A percentile compares a stretch with the other conserved stretches of the same genome.
Conservation (phyloP, 1,139 yeast genomes). For the Ogataea hybrid region DNA sequence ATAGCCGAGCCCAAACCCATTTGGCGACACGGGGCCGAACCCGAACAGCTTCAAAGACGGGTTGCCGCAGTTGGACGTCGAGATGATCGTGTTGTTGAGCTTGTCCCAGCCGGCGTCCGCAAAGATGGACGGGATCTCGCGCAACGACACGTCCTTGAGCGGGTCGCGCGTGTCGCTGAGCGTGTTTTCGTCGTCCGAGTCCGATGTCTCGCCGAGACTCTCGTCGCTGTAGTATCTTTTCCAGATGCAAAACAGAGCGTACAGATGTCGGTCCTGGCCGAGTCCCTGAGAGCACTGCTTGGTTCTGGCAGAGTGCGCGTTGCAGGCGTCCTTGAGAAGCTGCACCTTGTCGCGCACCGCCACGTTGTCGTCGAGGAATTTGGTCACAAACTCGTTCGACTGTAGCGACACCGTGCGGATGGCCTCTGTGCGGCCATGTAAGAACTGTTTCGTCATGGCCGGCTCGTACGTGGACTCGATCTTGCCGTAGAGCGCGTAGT, state of each 20-base stretch:
- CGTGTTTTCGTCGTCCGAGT: conserved; percentile 35
- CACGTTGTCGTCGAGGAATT: conserved; percentile 70
- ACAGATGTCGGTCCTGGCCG: conserved; percentile 89
- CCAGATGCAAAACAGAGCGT: conserved; percentile 88
- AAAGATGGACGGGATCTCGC: conserved; percentile 59
- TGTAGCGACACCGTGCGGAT: conserved; percentile 80
- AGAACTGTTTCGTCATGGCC: too few relatives aligned
- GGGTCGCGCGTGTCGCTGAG: conserved; percentile 27
- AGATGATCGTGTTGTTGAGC: too few relatives aligned
- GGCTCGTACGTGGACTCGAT: too few relatives aligned
- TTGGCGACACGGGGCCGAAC: too few relatives aligned
- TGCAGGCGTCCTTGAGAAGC: conserved; percentile 65
- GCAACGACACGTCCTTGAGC: conserved; percentile 23
- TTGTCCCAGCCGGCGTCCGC: conserved; percentile 78
- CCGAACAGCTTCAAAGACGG: too few relatives aligned
- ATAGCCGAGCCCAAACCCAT: too few relatives aligned
- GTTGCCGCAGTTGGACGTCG: too few relatives aligned
- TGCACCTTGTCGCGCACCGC: conserved; percentile 60
- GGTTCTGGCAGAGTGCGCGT: conserved; percentile 66
- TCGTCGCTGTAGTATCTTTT: conserved; percentile 59
- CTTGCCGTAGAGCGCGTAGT: too few relatives aligned
- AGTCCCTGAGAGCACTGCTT: conserved; percentile 68
- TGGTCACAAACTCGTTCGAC: conserved; percentile 78
- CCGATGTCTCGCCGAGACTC: conserved; percentile 22
- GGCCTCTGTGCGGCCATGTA: too few relatives aligned